Base-by-base conservation (phyloP, 1,284 basidiomycete genomes). In the Ustilago loliicola region DNA sequence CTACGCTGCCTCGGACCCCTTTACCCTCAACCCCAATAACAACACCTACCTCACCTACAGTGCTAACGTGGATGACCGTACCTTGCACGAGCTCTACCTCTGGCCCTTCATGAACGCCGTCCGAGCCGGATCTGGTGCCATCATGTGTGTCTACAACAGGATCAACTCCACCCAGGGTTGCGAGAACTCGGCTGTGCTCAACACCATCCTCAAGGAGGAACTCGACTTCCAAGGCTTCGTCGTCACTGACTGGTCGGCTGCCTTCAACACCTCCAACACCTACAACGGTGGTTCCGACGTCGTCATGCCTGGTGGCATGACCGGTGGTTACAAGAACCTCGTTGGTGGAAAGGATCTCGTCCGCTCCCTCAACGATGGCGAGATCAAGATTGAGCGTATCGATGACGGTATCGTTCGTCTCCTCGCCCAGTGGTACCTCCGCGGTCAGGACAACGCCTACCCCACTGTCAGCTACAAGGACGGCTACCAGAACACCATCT, bases 11-110 rank as follows among this genome's bases (percentile, higher is more conserved):
- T 63, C 63, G 56, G 72, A 76, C 30, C 64, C 72, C 11, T 76
- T 61, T 47, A 66, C 62, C 38, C 78, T 80, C 53, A 80, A 79
- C 61, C 64, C 66, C 13, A 67, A 66, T 47, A 68, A 72, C 56
- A 69, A 73, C 36, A 83, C 84, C 60, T 51, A 74, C 17, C 80
- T 77, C 23, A 80, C 85, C 58, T 92, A 90, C 63, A 66, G 62
- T n/a, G 3, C 66, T 51, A 74, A 74, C 63, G 32, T 63, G 11
- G 77, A 79, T 52, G 73, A 72, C 56, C 62, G 66, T 19, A 76
- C 77, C 6, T 25, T 72, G 27, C 72, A 72, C 45, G 73, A 79
- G 55, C 61, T 79, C 38, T 79, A 79, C 65, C 66, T 77, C 52
- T 71, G 69, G 64, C 75, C 75, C 6, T 77, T 77, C 61, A 68